A percentile compares a stretch with the other conserved stretches of the same genome.
Conservation (phyloP, 2,329 filamentous ascomycete species). For the Magnaporthiopsis rhizophila region DNA sequence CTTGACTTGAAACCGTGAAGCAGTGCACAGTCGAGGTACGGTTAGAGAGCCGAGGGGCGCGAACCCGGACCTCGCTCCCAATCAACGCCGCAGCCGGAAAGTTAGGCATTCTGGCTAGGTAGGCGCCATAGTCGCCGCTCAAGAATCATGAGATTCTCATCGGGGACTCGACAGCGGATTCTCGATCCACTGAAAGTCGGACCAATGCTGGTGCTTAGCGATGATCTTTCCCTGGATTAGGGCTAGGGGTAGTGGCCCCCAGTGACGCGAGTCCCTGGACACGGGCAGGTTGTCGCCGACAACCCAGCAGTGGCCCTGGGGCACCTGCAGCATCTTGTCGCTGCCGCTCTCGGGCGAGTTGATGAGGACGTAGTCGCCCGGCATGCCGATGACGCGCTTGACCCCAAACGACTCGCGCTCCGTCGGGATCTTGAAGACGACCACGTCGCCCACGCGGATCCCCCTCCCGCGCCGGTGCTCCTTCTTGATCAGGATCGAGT, state of each 20-base stretch:
- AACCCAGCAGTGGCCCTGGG: constrained; percentile 86
- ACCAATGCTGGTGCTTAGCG: constrained; percentile 35
- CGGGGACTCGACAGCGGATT: constrained; percentile 20
- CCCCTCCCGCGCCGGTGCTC: constrained; percentile 59
- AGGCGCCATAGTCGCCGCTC: too few relatives aligned
- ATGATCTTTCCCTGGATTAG: constrained; percentile 78
- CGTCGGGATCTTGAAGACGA: constrained; percentile 69
- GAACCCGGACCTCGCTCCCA: too few relatives aligned
- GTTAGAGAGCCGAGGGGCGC: too few relatives aligned
- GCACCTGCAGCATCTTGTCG: constrained; percentile 64
- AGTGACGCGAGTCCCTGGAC: constrained; percentile 79
- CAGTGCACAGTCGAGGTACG: too few relatives aligned
- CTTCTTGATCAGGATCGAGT: constrained; percentile 62
- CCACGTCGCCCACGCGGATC: constrained; percentile 70
- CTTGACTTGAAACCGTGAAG: too few relatives aligned
- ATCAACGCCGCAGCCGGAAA: too few relatives aligned
- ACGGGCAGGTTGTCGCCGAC: constrained; percentile 79
- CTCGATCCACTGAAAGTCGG: constrained; percentile 41
- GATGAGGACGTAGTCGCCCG: constrained; percentile 66
- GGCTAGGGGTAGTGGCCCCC: constrained; percentile 78
- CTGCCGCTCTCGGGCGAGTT: constrained; percentile 47
- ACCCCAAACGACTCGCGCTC: constrained; percentile 52
- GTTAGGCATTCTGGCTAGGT: too few relatives aligned
- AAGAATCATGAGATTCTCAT: background rate
- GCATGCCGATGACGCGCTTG: constrained; percentile 73